Evolutionary conservation across 139 green algal genomes (phyloP).

Genomic region (Chlorella sp.): DNA sequence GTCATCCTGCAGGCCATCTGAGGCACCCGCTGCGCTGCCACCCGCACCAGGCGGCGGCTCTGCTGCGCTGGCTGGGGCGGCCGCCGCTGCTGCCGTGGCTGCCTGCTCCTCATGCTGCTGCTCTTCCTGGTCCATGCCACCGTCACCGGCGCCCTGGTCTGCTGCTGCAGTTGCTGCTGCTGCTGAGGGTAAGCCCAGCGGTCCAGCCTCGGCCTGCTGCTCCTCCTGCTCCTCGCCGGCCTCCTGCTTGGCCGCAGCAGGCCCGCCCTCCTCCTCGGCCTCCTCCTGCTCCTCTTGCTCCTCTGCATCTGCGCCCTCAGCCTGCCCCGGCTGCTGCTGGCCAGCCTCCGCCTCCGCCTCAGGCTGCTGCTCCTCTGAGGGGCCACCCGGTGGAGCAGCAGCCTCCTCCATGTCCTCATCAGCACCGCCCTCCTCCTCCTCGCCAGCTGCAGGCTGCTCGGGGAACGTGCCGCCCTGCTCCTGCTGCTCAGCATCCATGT

Average conservation of each 20-base stretch:
- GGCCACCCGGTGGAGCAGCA: slow-evolving; percentile 25
- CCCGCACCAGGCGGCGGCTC: slow-evolving; percentile 32
- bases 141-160: slow-evolving; percentile 38
- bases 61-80: neutral
- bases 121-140: slow-evolving; percentile 27
- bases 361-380: slow-evolving; percentile 32
- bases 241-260: neutral
- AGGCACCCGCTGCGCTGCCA: slow-evolving; percentile 34
- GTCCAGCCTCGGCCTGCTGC: slow-evolving; percentile 57
- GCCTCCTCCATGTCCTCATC: slow-evolving; percentile 43
- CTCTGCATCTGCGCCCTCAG: slow-evolving; percentile 36
- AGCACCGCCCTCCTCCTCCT: slow-evolving; percentile 35
- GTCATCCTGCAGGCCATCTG: slow-evolving; percentile 36
- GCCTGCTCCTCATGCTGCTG: slow-evolving; percentile 40
- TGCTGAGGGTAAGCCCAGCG: slow-evolving; percentile 56
- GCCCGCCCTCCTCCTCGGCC: neutral
- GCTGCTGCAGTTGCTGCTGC: slow-evolving; percentile 37
- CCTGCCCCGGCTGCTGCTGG: slow-evolving; percentile 24
- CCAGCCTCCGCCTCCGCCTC: neutral
- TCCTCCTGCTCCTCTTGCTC: slow-evolving; percentile 32
- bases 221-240: neutral
- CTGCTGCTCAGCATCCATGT: slow-evolving; percentile 1
- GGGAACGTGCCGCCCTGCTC: slow-evolving; percentile 29
- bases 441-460: neutral
- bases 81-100: neutral